Evolutionary conservation across 306 rosid species (phyloP).

Genomic region (Morella rubra): DNA sequence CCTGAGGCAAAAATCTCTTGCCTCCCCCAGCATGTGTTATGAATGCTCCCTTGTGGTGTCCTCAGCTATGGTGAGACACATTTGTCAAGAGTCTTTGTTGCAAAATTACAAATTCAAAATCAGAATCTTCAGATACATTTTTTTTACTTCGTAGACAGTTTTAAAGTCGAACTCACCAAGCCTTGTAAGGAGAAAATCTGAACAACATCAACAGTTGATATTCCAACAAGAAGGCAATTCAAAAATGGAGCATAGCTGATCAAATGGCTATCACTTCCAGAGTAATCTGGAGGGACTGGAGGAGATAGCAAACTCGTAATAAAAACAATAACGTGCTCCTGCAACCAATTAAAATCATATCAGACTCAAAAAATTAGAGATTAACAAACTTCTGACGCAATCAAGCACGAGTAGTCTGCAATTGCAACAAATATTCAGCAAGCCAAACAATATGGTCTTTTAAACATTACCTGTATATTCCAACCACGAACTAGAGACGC

Average conservation of each 20-base stretch:
- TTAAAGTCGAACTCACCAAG: conserved; percentile 59
- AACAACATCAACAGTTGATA: conserved; percentile 68
- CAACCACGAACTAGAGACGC: conserved; percentile 89
- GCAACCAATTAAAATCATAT: conserved; percentile 37
- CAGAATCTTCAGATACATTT: no score
- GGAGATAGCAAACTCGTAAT: conserved; percentile 68
- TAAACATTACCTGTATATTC: conserved; percentile 79
- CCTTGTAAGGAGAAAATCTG: conserved; percentile 95
- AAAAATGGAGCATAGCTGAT: conserved; percentile 73
- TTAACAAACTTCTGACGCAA: conserved; percentile 19
- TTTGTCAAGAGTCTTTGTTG: no score
- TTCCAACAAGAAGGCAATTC: conserved; percentile 71
- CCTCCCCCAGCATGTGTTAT: no score
- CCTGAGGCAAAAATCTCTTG: no score
- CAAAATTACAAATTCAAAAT: no score
- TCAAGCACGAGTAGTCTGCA: background rate
- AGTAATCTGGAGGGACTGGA: conserved; percentile 51
- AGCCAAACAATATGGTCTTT: conserved; percentile 10
- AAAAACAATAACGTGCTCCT: conserved; percentile 73
- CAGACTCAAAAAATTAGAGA: conserved; percentile 3
- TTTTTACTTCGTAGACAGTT: background rate
- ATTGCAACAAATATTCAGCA: conserved; percentile 3
- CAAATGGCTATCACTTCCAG: conserved; percentile 70
- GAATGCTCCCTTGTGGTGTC: no score
- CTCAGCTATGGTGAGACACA: no score